Evolutionary conservation across 495 filamentous ascomycete genomes (phyloP).

Genomic region (Halenospora varia): DNA sequence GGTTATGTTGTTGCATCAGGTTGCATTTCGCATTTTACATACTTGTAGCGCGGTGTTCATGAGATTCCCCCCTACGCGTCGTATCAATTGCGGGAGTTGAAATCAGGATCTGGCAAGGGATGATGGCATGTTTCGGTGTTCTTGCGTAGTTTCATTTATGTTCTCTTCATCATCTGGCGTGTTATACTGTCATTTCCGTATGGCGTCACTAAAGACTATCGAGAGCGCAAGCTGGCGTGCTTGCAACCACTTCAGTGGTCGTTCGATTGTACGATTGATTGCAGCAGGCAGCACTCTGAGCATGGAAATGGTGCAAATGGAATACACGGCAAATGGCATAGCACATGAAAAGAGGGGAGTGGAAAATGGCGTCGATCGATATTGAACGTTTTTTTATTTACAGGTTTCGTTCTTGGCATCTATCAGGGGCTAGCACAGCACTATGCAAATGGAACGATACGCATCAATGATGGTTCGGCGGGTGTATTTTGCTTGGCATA

Average conservation of each 20-base stretch:
- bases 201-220: conserved; percentile 21
- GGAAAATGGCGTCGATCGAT: conserved; percentile 22
- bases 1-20: conserved; percentile 21
- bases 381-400: conserved; percentile 11
- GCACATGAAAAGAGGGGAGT: conserved; percentile 21
- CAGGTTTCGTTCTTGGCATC: conserved; percentile 10
- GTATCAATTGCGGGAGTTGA: conserved; percentile 26
- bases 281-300: conserved; percentile 13
- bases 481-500: conserved; percentile 24
- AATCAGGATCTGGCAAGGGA: conserved; percentile 19
- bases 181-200: conserved; percentile 25
- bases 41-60: conserved; percentile 29
- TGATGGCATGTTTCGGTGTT: conserved; percentile 24
- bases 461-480: conserved; percentile 20
- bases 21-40: conserved; percentile 24
- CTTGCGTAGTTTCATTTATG: conserved; percentile 13
- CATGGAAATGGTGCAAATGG: conserved; percentile 22
- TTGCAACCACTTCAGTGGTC: conserved; percentile 16
- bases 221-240: conserved; percentile 28
- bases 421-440: conserved; percentile 11
- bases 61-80: conserved; percentile 29
- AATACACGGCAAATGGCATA: conserved; percentile 17
- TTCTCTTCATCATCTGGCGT: conserved; percentile 17
- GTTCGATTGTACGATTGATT: conserved; percentile 16
- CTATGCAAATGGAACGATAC: conserved; percentile 8